Percentiles rank a stretch among this genome's conserved stretches.
Conservation (phyloP, 441 rosid species). For the Adansonia rubrostipa region DNA sequence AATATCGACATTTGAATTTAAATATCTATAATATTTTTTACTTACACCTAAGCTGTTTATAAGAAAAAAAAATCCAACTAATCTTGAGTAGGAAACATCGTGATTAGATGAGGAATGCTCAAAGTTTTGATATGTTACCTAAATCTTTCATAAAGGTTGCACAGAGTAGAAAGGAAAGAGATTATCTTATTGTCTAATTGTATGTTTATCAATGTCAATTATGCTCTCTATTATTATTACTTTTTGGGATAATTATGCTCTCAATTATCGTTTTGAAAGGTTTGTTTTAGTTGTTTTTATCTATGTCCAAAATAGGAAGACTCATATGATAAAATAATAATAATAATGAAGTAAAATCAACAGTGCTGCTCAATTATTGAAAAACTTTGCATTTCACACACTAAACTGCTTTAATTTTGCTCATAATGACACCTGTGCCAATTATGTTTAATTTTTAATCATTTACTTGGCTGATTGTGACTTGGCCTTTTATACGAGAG, state of each 20-base stretch:
- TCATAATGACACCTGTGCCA: neutral
- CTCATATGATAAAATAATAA: too few relatives aligned
- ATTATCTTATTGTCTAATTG: neutral
- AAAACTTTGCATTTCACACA: neutral
- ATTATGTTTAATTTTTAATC: neutral
- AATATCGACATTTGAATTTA: too few relatives aligned
- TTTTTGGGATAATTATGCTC: too few relatives aligned
- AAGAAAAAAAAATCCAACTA: too few relatives aligned
- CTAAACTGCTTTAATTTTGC: too few relatives aligned
- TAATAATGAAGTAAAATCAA: neutral
- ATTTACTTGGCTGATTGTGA: neutral
- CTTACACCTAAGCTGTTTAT: too few relatives aligned
- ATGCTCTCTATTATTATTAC: too few relatives aligned
- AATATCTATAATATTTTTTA: too few relatives aligned
- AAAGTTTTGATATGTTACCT: too few relatives aligned
- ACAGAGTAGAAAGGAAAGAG: neutral
- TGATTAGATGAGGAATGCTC: too few relatives aligned
- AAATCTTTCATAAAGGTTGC: neutral
- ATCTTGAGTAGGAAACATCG: too few relatives aligned
- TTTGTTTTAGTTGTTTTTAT: neutral
- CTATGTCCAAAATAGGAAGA: neutral
- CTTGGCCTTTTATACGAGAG: neutral
- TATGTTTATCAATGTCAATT: neutral
- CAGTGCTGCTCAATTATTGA: neutral
- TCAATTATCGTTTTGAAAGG: too few relatives aligned